phyloP scores from a whole-genome alignment of 148 eudicot genomes.

The Spergularia bocconei region DNA sequence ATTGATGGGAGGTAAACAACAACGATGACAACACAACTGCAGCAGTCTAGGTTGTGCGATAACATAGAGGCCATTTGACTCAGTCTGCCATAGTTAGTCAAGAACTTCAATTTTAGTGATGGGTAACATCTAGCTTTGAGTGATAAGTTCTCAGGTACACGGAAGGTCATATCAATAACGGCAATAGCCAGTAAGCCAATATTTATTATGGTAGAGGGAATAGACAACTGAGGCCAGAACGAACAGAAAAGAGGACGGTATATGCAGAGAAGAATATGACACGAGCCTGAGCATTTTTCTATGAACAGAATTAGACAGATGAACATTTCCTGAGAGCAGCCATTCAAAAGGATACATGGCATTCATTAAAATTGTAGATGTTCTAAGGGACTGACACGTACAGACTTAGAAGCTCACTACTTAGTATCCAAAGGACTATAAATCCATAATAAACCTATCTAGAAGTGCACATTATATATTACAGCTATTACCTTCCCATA shows the following conservation, averaged over 20 bases:
- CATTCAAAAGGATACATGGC: too few species aligned
- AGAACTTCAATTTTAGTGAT: not conserved
- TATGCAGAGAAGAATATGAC: too few species aligned
- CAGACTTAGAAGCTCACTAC: not conserved
- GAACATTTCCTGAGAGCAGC: too few species aligned
- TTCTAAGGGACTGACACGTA: not conserved
- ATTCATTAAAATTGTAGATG: too few species aligned
- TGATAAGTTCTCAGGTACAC: not conserved
- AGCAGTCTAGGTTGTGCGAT: not conserved
- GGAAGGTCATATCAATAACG: too few species aligned
- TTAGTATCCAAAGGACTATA: not conserved
- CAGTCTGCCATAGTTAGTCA: not conserved
- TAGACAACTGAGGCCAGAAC: too few species aligned
- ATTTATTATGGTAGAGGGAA: too few species aligned
- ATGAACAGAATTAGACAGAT: too few species aligned
- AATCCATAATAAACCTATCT: not conserved
- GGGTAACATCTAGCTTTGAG: not conserved
- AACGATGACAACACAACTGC: not conserved
- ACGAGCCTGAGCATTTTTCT: too few species aligned
- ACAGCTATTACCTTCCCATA: conserved; percentile 50
- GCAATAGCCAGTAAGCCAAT: too few species aligned
- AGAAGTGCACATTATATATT: not conserved
- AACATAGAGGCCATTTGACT: not conserved
- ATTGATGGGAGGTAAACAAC: not conserved
- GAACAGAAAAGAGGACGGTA: too few species aligned